phyloP scores from a whole-genome alignment of 2,329 filamentous ascomycete genomes.

The Pyrenochaeta sp. region DNA sequence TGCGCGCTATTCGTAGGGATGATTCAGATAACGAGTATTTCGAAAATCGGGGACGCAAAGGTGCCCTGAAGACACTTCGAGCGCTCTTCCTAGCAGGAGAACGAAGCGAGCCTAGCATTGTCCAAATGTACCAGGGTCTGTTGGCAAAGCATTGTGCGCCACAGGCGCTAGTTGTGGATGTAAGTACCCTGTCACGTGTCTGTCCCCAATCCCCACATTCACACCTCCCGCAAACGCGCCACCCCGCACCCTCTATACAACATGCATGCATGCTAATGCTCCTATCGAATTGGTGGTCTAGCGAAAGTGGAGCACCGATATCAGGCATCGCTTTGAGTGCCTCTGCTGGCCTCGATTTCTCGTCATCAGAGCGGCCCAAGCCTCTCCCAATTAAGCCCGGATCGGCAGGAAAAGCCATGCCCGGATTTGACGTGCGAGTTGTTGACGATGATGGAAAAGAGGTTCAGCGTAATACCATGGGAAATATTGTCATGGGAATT shows the following conservation, averaged over 20 bases:
- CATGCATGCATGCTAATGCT: too few relatives aligned
- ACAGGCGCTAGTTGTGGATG: slow-evolving; percentile 69
- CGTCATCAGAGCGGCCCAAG: slow-evolving; percentile 48
- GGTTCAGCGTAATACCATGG: slow-evolving; percentile 76
- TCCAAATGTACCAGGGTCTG: slow-evolving; percentile 80
- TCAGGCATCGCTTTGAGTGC: slow-evolving; percentile 71
- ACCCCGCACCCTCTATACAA: too few relatives aligned
- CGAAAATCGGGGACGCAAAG: slow-evolving; percentile 67
- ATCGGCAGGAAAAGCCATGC: slow-evolving; percentile 89
- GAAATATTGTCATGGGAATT: slow-evolving; percentile 85
- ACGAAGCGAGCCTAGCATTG: slow-evolving; percentile 84
- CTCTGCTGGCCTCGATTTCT: slow-evolving; percentile 64
- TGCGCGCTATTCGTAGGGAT: slow-evolving; percentile 85
- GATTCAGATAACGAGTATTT: slow-evolving; percentile 78
- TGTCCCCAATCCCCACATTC: too few relatives aligned
- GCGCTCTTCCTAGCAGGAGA: slow-evolving; percentile 89
- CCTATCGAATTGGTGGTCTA: slow-evolving; percentile 83
- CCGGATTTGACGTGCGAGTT: slow-evolving; percentile 85
- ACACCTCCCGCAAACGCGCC: too few relatives aligned
- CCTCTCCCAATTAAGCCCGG: slow-evolving; percentile 77
- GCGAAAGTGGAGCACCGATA: slow-evolving; percentile 73
- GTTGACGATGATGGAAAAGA: slow-evolving; percentile 82
- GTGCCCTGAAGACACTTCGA: slow-evolving; percentile 74
- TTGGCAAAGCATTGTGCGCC: slow-evolving; percentile 70
- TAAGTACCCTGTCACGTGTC: too few relatives aligned